phyloP scores from a whole-genome alignment of 306 rosid genomes.

The Inga oerstediana region DNA sequence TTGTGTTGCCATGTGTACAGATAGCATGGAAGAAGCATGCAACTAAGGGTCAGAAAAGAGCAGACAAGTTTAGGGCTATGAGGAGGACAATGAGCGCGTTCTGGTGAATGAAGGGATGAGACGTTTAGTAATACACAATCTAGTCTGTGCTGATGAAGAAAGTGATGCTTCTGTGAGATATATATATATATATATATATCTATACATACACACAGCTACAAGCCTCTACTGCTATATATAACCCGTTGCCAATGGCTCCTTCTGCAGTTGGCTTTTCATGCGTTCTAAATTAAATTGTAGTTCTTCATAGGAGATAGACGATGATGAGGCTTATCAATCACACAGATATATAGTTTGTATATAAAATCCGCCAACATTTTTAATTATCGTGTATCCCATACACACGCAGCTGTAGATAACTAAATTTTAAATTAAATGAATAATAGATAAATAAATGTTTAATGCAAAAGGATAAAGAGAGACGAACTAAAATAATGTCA shows the following conservation, averaged over 20 bases:
- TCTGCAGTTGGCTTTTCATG: background rate
- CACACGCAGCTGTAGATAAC: no score
- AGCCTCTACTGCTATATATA: background rate
- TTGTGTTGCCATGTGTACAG: conserved; percentile 25
- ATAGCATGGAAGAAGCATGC: conserved; percentile 30
- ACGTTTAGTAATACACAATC: background rate
- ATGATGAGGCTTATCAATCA: background rate
- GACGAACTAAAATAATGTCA: no score
- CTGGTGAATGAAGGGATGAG: conserved; percentile 41
- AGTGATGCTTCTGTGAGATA: conserved; percentile 16
- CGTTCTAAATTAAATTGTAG: conserved; percentile 8
- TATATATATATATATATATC: background rate
- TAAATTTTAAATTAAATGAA: no score
- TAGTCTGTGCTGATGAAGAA: background rate
- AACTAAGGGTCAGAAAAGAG: conserved; percentile 44
- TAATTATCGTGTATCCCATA: background rate
- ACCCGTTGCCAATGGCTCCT: background rate
- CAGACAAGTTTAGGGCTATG: conserved; percentile 49
- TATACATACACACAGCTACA: background rate
- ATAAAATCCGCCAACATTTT: background rate
- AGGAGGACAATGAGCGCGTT: conserved; percentile 56
- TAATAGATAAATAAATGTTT: no score
- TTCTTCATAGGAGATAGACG: background rate
- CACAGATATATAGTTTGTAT: background rate
- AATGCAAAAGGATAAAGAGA: no score